phyloP scores from a whole-genome alignment of 2,329 filamentous ascomycete species.

The Helicocarpus griseus region DNA sequence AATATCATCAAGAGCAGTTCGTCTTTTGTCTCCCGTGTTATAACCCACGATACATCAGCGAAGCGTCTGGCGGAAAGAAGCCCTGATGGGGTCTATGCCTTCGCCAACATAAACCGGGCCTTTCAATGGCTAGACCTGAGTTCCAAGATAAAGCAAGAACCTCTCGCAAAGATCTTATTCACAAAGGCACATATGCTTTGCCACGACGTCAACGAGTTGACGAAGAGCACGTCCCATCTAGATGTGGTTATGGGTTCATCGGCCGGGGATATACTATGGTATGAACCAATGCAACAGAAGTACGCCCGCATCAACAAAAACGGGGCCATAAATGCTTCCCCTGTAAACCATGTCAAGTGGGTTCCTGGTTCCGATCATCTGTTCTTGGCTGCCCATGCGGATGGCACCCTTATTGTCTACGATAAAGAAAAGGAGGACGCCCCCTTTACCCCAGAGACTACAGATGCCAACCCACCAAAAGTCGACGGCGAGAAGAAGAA shows the following conservation, averaged over 20 bases:
- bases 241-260: constrained; percentile 95
- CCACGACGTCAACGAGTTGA: constrained; percentile 80
- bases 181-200: constrained; percentile 93
- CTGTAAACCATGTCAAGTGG: constrained; percentile 84
- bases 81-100: constrained; percentile 72
- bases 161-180: constrained; percentile 90
- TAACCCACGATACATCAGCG: constrained; percentile 70
- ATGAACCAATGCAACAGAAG: constrained; percentile 91
- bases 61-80: constrained; percentile 74
- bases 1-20: constrained; percentile 98
- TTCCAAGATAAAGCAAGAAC: constrained; percentile 62
- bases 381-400: constrained; percentile 85
- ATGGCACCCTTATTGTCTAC: constrained; percentile 84
- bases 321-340: constrained; percentile 75
- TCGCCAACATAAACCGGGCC: constrained; percentile 90
- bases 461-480: constrained; percentile 26
- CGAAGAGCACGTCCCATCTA: constrained; percentile 69
- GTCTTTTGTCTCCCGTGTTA: constrained; percentile 94
- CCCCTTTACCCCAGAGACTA: constrained; percentile 61
- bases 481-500: constrained; percentile 20
- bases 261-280: constrained; percentile 96
- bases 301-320: constrained; percentile 97
- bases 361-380: constrained; percentile 87
- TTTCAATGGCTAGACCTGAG: constrained; percentile 94
- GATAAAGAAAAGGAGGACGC: constrained; percentile 96